Percentiles rank a stretch among this genome's conserved stretches.
These are phyloP conservation scores for Pseudogymnoascus sp. DNA, from an alignment of 2,329 filamentous ascomycete genomes.

Conservation along the genomic window DNA sequence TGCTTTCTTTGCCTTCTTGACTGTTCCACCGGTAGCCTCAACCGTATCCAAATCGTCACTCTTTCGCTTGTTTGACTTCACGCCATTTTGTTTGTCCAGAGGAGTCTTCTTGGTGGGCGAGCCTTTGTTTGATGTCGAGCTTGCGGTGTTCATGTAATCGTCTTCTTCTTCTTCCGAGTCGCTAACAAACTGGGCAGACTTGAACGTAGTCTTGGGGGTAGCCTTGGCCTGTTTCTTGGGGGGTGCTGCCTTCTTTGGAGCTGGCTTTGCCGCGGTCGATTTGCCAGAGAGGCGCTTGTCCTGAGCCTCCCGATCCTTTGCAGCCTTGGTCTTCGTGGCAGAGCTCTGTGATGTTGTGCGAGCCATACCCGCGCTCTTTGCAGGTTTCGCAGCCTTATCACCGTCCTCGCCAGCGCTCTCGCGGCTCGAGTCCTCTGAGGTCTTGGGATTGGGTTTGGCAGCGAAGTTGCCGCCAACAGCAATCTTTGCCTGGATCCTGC, in stretches of 20 bases:
- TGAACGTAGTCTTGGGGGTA: conserved; percentile 27
- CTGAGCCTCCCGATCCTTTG: conserved; percentile 43
- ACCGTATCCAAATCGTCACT: conserved; percentile 21
- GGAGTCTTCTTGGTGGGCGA: conserved; percentile 2
- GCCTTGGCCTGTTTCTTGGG: conserved; percentile 29
- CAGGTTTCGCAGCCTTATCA: conserved; percentile 25
- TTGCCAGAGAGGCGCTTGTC: conserved; percentile 40
- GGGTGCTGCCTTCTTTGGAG: conserved; percentile 24
- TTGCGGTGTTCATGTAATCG: conserved; percentile 8
- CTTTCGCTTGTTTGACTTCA: conserved; percentile 5
- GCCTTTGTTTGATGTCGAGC: background rate
- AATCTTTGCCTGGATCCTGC: conserved; percentile 51
- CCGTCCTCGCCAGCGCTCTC: conserved; percentile 37
- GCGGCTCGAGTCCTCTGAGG: conserved; percentile 37
- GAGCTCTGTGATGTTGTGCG: conserved; percentile 44
- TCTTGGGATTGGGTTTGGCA: conserved; percentile 36
- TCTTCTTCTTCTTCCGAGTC: conserved; percentile 25
- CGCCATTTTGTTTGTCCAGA: background rate
- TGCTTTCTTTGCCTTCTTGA: conserved; percentile 27
- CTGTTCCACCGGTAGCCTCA: conserved; percentile 22
- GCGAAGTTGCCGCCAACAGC: conserved; percentile 41
- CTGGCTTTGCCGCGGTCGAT: conserved; percentile 17
- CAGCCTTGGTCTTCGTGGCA: conserved; percentile 47
- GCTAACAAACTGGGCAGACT: conserved; percentile 26
- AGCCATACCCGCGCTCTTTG: conserved; percentile 36